phyloP scores from a whole-genome alignment of 148 eudicot genomes.

The Spergularia marina region DNA sequence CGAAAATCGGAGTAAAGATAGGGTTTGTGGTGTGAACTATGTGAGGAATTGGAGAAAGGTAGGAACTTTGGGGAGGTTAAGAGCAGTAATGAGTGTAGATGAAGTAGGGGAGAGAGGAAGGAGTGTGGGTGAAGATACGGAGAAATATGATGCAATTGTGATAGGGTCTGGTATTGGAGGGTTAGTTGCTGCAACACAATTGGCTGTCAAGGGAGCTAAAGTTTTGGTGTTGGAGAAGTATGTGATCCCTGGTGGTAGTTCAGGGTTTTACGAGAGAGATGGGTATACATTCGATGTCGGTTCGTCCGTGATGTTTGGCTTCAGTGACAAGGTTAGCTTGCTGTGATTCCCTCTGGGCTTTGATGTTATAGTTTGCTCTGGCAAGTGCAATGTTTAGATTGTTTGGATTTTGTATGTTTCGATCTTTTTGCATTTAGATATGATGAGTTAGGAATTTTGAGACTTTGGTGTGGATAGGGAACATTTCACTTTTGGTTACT shows the following conservation, averaged over 20 bases:
- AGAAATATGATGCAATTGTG: conserved; percentile 75
- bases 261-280: conserved; percentile 89
- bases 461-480: neutral
- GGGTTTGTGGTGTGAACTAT: conserved; percentile 17
- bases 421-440: neutral
- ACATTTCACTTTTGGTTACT: neutral
- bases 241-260: conserved; percentile 98
- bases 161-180: conserved; percentile 98
- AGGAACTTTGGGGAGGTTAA: conserved; percentile 22
- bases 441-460: neutral
- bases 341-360: conserved; percentile 13
- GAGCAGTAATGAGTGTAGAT: conserved; percentile 52
- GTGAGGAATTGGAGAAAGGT: conserved; percentile 22
- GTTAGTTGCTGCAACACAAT: conserved; percentile 88
- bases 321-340: conserved; percentile 77
- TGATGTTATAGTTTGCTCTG: neutral
- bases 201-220: conserved; percentile 93
- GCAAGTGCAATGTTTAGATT: neutral
- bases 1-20: conserved; percentile 10
- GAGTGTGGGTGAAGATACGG: conserved; percentile 20
- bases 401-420: neutral
- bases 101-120: conserved; percentile 30
- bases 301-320: conserved; percentile 97
- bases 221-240: conserved; percentile 97
- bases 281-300: conserved; percentile 97